Evolutionary conservation across 2,329 filamentous ascomycete genomes (phyloP).

Genomic region (Colletotrichum cordylinicola): DNA sequence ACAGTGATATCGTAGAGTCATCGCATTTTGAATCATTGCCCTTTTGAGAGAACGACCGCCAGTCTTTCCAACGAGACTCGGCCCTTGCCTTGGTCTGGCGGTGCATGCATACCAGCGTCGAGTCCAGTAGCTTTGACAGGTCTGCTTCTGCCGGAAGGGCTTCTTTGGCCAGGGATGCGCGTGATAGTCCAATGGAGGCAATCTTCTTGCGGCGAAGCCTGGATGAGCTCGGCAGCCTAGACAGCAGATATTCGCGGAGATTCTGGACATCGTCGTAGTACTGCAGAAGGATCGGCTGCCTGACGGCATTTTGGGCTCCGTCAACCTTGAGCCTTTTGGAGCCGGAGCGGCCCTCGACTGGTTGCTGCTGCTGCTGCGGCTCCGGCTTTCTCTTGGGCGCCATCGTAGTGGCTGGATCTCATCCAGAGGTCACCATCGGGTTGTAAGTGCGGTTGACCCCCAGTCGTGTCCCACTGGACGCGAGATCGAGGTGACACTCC

Average conservation of each 20-base stretch:
- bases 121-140: constrained; percentile 69
- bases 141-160: constrained; percentile 39
- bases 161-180: constrained; percentile 18
- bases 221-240: constrained; percentile 70
- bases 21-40: constrained; percentile 66
- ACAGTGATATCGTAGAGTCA: constrained; percentile 60
- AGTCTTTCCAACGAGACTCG: constrained; percentile 58
- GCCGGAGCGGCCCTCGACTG: neutral
- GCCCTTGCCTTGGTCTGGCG: neutral
- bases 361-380: neutral
- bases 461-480: neutral
- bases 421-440: neutral
- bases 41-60: constrained; percentile 66
- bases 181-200: constrained; percentile 43
- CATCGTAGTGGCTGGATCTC: neutral
- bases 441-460: neutral
- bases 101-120: constrained; percentile 67
- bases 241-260: constrained; percentile 74
- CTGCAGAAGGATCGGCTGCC: constrained; percentile 12
- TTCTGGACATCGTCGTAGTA: constrained; percentile 68
- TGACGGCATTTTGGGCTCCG: neutral
- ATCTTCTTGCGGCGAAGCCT: constrained; percentile 66
- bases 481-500: neutral
- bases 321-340: neutral
- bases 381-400: constrained; percentile 6